Base-by-base conservation (phyloP, 1,284 basidiomycete species). In the Tilletiaria anomala region DNA sequence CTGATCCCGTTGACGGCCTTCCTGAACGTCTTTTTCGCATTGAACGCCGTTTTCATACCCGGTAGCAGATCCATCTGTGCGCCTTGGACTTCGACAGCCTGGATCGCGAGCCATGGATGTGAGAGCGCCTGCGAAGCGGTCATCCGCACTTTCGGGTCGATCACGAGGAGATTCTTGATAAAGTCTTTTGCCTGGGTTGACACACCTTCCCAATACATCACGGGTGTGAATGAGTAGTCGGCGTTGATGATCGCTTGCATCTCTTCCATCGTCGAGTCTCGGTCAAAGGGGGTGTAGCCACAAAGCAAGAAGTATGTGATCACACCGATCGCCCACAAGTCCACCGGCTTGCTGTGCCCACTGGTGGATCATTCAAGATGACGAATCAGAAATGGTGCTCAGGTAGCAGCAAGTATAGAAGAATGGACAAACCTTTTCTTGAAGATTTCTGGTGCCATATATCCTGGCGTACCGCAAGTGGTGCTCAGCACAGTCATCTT, bases 361-460 rank as follows among this genome's bases (percentile, higher is more conserved):
- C 26, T n/a, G n/a, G n/a, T n/a, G n/a, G n/a, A n/a, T n/a, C n/a
- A n/a, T n/a, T n/a, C n/a, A n/a, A n/a, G n/a, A n/a, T n/a, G n/a
- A n/a, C n/a, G n/a, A n/a, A n/a, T n/a, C n/a, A n/a, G n/a, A n/a
- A n/a, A n/a, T n/a, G n/a, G n/a, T n/a, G n/a, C n/a, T n/a, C n/a
- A n/a, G n/a, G n/a, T n/a, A n/a, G n/a, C n/a, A n/a, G n/a, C n/a
- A n/a, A n/a, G n/a, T n/a, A n/a, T n/a, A n/a, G n/a, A n/a, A n/a
- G n/a, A n/a, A n/a, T n/a, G n/a, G n/a, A n/a, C n/a, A n/a, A n/a
- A n/a, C n/a, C n/a, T n/a, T 70, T 91, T 91, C 68, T 82, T 82
- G 75, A 97, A 97, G 56, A 97, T 94, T 69, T 94, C 91, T 0
- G 91, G 89, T 0, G 91, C 88, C 91, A 96, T 96, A 70, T 97